Percentiles rank a stretch among this genome's conserved stretches.
phyloP scores from a whole-genome alignment of 2,329 filamentous ascomycete genomes.

The Elsinoe arachidis region DNA sequence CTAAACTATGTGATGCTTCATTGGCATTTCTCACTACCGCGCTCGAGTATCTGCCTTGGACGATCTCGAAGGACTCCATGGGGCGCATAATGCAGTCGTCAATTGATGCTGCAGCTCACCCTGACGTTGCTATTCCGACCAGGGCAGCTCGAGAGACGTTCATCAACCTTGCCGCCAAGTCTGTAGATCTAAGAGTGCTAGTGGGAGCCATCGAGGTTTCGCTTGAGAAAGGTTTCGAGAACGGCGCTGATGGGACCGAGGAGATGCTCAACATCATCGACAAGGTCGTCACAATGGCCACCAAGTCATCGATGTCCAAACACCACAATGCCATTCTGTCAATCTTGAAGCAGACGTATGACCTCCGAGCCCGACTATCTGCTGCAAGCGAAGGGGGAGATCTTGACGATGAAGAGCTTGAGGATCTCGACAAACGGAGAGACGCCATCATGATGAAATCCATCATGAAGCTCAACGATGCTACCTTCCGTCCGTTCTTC shows the following conservation, averaged over 20 bases:
- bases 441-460: slow-evolving; percentile 62
- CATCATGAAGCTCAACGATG: slow-evolving; percentile 94
- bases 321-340: slow-evolving; percentile 61
- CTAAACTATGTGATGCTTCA: slow-evolving; percentile 68
- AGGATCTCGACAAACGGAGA: slow-evolving; percentile 45
- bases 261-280: slow-evolving; percentile 65
- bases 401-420: slow-evolving; percentile 45
- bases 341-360: slow-evolving; percentile 49
- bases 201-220: slow-evolving; percentile 65
- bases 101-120: slow-evolving; percentile 53
- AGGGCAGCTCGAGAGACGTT: slow-evolving; percentile 57
- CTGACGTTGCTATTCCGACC: slow-evolving; percentile 11
- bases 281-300: slow-evolving; percentile 63
- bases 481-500: slow-evolving; percentile 87
- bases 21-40: slow-evolving; percentile 73
- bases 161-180: slow-evolving; percentile 64
- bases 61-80: slow-evolving; percentile 70
- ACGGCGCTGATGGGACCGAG: slow-evolving; percentile 44
- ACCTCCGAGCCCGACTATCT: slow-evolving; percentile 54
- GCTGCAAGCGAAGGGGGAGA: slow-evolving; percentile 40
- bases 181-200: slow-evolving; percentile 67
- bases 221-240: slow-evolving; percentile 54
- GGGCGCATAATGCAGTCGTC: slow-evolving; percentile 64
- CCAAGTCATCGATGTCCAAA: slow-evolving; percentile 71
- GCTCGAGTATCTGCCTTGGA: slow-evolving; percentile 77